Evolutionary conservation across 106 monocot species (phyloP), one percentile per base, ranked within the genome.

Genomic region (Triglochin maritima): DNA sequence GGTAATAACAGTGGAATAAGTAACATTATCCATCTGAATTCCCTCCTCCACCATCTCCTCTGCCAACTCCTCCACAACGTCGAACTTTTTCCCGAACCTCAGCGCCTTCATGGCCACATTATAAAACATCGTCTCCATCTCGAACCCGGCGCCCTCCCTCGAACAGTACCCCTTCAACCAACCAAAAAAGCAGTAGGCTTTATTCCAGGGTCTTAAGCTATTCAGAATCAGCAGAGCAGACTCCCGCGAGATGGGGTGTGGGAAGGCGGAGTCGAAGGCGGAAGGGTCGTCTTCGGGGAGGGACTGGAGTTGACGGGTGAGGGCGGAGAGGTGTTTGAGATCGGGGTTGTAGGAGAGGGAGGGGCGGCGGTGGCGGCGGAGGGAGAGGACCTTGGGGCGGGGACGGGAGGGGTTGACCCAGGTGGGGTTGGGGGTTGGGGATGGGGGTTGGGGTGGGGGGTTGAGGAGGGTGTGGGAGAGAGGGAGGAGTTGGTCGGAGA

Each of bases 1-100:
- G 48, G 92, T 82, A 77, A 99, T 99, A 71, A 99, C 44, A 4
- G 98, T 99, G 42, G 91, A 99, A 70, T 89, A 99, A 11, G 98
- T 99, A 55, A 99, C 67, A 68, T 99, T 99, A 50, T 99, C 98
- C 14, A 82, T 82, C 8, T 68, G 56, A 2, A 74, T 66, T 5
- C 77, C 80, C 4, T 45, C n/a, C 43, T 69, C 70, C 56, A 89
- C 11, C 92, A 99, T 99, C 62, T 85, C 75, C 15, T n/a, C 17
- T 46, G 86, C 88, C 56, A 99, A 80, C 42, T 13, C 4, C 10
- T 99, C 92, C 51, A 81, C 89, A 16, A 71, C 68, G 44, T 84
- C 75, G 72, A 73, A 83, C 48, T 78, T 81, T 8, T 75, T 66
- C 9, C 59, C 91, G 60, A 69, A 44, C 57, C 84, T 79, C 46